Conservation (phyloP, 2,329 filamentous ascomycete genomes). For the Periglandula ipomoeae region DNA sequence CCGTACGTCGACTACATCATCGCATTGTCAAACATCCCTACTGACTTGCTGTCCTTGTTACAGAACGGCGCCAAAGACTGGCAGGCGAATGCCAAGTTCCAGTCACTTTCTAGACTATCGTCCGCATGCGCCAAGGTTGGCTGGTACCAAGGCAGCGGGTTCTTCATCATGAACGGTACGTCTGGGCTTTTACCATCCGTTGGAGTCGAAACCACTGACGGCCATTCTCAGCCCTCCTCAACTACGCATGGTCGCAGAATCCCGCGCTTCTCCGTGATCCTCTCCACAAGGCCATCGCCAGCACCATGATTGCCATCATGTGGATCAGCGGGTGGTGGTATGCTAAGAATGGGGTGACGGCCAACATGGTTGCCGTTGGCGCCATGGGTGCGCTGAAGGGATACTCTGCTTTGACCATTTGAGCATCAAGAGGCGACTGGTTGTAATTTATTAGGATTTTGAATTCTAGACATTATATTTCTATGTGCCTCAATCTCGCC, state of each 20-base stretch:
- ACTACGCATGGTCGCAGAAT: slow-evolving; percentile 11
- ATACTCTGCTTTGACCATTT: slow-evolving; percentile 8
- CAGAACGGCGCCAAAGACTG: slow-evolving; percentile 11
- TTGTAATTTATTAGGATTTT: too few relatives aligned
- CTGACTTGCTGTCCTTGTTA: too few relatives aligned
- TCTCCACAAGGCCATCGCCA: slow-evolving; percentile 9
- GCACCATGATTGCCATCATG: slow-evolving; percentile 10
- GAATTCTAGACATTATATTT: too few relatives aligned
- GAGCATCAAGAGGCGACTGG: too few relatives aligned
- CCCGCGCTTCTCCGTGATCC: slow-evolving; percentile 10
- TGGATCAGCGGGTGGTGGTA: slow-evolving; percentile 10
- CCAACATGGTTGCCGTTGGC: slow-evolving; percentile 7
- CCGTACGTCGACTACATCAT: too few relatives aligned
- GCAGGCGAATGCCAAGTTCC: slow-evolving; percentile 10
- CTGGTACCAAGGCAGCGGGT: slow-evolving; percentile 12
- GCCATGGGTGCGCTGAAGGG: slow-evolving; percentile 10
- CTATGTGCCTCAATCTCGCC: background rate
- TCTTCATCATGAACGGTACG: slow-evolving; percentile 10
- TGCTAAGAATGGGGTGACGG: slow-evolving; percentile 6
- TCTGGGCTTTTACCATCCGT: background rate
- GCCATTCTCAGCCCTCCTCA: slow-evolving; percentile 7
- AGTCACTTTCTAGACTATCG: slow-evolving; percentile 5
- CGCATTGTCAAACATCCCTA: background rate
- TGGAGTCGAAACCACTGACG: background rate
- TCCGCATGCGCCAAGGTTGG: slow-evolving; percentile 9